These are phyloP conservation scores for Apiospora arundinis DNA, from an alignment of 2,329 filamentous ascomycete species.

Conservation along the genomic window DNA sequence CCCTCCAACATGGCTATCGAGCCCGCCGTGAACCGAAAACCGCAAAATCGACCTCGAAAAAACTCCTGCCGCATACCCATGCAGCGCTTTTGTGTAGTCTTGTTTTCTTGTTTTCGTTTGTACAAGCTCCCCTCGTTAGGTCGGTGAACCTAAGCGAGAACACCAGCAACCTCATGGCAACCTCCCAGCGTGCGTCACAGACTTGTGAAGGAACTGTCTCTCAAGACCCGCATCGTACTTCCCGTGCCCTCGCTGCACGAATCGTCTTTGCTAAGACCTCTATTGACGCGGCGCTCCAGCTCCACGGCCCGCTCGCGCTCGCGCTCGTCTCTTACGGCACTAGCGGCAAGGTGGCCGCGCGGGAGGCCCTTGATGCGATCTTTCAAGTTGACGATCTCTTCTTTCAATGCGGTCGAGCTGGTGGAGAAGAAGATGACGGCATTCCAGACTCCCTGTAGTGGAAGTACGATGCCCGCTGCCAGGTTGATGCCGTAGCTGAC, in stretches of 20 bases:
- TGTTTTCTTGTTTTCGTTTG: background rate
- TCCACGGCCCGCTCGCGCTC: constrained; percentile 35
- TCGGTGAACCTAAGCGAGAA: too few relatives aligned
- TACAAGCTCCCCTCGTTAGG: background rate
- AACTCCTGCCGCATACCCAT: background rate
- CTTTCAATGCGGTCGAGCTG: constrained; percentile 54
- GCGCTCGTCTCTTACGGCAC: constrained; percentile 37
- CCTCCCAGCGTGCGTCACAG: constrained; percentile 17
- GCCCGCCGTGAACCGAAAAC: background rate
- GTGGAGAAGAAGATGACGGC: constrained; percentile 77
- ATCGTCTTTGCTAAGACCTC: constrained; percentile 26
- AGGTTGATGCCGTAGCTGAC: constrained; percentile 71
- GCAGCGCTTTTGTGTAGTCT: background rate
- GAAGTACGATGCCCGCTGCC: constrained; percentile 73
- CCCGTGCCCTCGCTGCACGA: constrained; percentile 30
- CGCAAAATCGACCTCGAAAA: background rate
- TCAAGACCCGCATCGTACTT: constrained; percentile 34
- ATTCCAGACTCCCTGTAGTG: constrained; percentile 83
- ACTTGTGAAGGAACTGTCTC: constrained; percentile 31
- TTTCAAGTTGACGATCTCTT: constrained; percentile 33
- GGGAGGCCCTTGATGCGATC: constrained; percentile 36
- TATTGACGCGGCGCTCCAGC: constrained; percentile 28
- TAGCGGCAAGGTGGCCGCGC: constrained; percentile 34
- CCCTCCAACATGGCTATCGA: background rate
- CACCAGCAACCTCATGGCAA: too few relatives aligned